Conservation (phyloP, 805 yeast species). For the Saturnispora sekii region DNA sequence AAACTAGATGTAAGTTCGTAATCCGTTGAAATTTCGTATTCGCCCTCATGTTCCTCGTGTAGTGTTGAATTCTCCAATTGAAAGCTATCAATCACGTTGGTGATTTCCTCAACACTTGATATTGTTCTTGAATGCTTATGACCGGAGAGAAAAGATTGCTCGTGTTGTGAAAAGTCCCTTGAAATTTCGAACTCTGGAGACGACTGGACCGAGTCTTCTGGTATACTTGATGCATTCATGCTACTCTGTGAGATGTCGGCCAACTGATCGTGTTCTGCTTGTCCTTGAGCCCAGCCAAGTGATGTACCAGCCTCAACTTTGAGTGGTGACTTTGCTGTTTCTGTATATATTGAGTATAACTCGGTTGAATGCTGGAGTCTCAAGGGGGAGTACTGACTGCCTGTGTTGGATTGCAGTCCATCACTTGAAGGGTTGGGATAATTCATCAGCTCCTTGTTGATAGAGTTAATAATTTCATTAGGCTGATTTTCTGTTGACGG, state of each 20-base stretch:
- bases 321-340: too few species aligned
- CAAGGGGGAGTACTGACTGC: conserved; percentile 3
- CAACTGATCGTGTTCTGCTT: too few species aligned
- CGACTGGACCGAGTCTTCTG: neutral
- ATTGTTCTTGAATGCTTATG: conserved; percentile 14
- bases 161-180: neutral
- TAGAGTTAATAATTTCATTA: neutral
- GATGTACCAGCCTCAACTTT: too few species aligned
- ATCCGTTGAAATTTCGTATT: neutral
- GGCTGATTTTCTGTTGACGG: neutral
- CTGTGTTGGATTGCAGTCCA: neutral
- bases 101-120: conserved; percentile 15
- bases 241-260: too few species aligned
- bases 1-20: neutral
- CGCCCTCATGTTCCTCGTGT: conserved; percentile 1
- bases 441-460: neutral
- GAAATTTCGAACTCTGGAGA: conserved; percentile 7
- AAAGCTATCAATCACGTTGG: conserved; percentile 11
- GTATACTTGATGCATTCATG: too few species aligned
- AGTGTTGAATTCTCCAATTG: conserved; percentile 4
- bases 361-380: neutral
- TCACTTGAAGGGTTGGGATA: neutral
- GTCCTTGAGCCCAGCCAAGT: too few species aligned
- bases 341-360: too few species aligned
- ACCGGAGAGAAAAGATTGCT: neutral